Conservation (phyloP, 2,329 filamentous ascomycete species). For the Plectosphaerella sp. region DNA sequence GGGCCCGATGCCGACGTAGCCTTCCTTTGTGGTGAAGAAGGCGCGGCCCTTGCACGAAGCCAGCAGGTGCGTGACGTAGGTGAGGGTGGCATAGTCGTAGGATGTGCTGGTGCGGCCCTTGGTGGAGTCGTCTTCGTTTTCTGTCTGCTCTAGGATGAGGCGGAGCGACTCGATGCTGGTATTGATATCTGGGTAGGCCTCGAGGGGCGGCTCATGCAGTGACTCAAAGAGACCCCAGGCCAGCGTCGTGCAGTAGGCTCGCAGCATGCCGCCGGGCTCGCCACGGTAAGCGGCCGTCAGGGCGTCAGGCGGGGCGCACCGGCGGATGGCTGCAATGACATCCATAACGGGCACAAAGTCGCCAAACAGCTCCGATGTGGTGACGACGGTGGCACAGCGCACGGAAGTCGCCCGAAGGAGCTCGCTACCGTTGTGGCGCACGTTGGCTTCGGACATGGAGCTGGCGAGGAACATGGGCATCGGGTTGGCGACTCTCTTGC, state of each 20-base stretch:
- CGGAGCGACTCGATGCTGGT: constrained; percentile 1
- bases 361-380: not conserved
- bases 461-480: constrained; percentile 4
- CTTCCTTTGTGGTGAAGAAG: constrained; percentile 2
- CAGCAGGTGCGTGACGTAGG: constrained; percentile 1
- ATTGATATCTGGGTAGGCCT: not conserved
- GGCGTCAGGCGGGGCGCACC: not conserved
- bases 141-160: not conserved
- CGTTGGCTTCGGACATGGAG: not conserved
- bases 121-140: not conserved
- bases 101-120: not conserved
- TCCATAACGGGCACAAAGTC: constrained; percentile 1
- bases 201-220: not conserved
- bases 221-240: constrained; percentile 1
- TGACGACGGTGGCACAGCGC: not conserved
- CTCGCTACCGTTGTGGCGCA: not conserved
- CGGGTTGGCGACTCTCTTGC: not conserved
- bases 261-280: not conserved
- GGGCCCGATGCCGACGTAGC: constrained; percentile 7
- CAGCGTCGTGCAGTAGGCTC: constrained; percentile 3
- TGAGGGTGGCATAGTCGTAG: not conserved
- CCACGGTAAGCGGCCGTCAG: not conserved
- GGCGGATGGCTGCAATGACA: constrained; percentile 1
- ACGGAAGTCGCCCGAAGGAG: not conserved
- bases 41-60: constrained; percentile 1